Evolutionary conservation across 164 flowering plant species (phyloP), one percentile per base, ranked within the genome.

Genomic region (Paratinospora sagittata): DNA sequence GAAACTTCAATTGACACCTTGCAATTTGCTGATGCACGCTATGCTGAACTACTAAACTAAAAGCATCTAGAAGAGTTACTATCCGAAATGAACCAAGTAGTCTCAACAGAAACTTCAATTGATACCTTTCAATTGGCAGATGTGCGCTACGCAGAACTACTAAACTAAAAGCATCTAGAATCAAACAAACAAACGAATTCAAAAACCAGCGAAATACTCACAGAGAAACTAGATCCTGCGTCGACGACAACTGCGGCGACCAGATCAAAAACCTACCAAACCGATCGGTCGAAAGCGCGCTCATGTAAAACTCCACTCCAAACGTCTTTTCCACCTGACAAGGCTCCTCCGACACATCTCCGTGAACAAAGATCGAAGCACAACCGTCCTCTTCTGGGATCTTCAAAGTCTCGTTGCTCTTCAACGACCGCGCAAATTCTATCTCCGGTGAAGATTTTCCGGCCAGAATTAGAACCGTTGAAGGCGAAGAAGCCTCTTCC

Each of bases 141-240:
- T n/a, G n/a, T n/a, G n/a, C n/a, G n/a, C n/a, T n/a, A n/a, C n/a
- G n/a, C n/a, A n/a, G n/a, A n/a, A n/a, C n/a, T n/a, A n/a, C n/a
- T n/a, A n/a, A n/a, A n/a, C n/a, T n/a, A n/a, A n/a, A n/a, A n/a
- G n/a, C n/a, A n/a, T n/a, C n/a, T n/a, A n/a, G n/a, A n/a, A n/a
- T n/a, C 13, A 68, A 27, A 8, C 16, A 34, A 65, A 23, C n/a
- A 45, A 65, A 33, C 3, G n/a, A 72, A 19, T 52, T 5, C 5
- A 3, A 21, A 27, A 60, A 34, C 8, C 61, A 17, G 1, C n/a
- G n/a, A n/a, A 33, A 73, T 57, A 65, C 92, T 81, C 70, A 94
- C 97, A 76, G 79, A 7, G 97, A 85, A 78, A 92, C 89, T 14
- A 90, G 79, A 67, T 91, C 97, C 14, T 95, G 97, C 6, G 97